Conservation (phyloP, 2,329 filamentous ascomycete species). For the Colletotrichum sp. region DNA sequence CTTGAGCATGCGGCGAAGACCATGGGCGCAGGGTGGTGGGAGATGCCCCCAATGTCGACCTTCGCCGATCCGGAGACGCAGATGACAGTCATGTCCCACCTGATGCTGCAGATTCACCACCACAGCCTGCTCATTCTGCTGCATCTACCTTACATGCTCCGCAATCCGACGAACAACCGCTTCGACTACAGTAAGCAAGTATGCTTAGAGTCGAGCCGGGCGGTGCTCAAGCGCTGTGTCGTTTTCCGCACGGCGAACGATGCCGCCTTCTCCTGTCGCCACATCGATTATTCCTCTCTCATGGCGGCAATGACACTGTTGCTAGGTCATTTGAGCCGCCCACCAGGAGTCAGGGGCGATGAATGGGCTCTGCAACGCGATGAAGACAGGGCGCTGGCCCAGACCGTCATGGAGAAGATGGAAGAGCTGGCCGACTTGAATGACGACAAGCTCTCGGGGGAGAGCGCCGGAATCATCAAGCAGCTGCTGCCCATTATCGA, state of each 20-base stretch:
- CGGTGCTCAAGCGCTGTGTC: conserved; percentile 53
- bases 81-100: conserved; percentile 29
- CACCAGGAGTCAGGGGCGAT: conserved; percentile 12
- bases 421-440: conserved; percentile 40
- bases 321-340: conserved; percentile 50
- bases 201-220: conserved; percentile 55
- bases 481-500: conserved; percentile 48
- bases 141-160: conserved; percentile 61
- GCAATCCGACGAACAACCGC: conserved; percentile 37
- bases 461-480: conserved; percentile 47
- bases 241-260: conserved; percentile 46
- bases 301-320: conserved; percentile 57
- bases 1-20: conserved; percentile 46
- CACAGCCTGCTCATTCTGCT: conserved; percentile 56
- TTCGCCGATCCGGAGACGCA: conserved; percentile 5
- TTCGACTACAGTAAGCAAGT: conserved; percentile 54
- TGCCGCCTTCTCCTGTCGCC: conserved; percentile 47
- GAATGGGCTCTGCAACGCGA: conserved; percentile 29
- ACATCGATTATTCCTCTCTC: conserved; percentile 57
- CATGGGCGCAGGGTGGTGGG: conserved; percentile 56
- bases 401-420: conserved; percentile 37
- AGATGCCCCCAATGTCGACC: conserved; percentile 32
- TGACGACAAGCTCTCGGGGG: conserved; percentile 44
- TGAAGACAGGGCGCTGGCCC: conserved; percentile 41
- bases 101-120: conserved; percentile 56